Percentiles rank a stretch among this genome's conserved stretches.
These are phyloP conservation scores for Hemileccinum rubropunctum DNA, from an alignment of 768 basidiomycete species.

Conservation along the genomic window DNA sequence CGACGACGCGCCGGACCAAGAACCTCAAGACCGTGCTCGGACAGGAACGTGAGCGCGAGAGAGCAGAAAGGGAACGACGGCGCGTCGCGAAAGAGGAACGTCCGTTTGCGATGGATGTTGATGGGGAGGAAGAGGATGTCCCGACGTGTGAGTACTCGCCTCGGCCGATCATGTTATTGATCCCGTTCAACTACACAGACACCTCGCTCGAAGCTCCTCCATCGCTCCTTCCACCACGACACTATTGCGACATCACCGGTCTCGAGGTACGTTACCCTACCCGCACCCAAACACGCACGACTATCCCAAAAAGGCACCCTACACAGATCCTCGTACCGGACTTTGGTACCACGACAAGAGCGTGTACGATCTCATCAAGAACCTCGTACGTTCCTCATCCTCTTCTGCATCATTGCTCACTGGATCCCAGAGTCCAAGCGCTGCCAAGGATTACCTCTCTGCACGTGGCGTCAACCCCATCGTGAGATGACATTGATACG, in stretches of 20 bases:
- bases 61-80: constrained; percentile 59
- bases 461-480: constrained; percentile 51
- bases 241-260: constrained; percentile 86
- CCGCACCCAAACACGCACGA: too few relatives aligned
- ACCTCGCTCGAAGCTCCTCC: constrained; percentile 84
- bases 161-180: background rate
- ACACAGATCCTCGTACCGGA: constrained; percentile 78
- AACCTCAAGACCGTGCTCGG: constrained; percentile 76
- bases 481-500: constrained; percentile 38
- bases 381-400: constrained; percentile 47
- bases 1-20: constrained; percentile 62
- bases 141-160: constrained; percentile 78
- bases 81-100: constrained; percentile 48
- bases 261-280: constrained; percentile 51
- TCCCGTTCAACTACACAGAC: constrained; percentile 45
- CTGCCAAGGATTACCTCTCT: constrained; percentile 74
- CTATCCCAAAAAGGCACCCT: constrained; percentile 55
- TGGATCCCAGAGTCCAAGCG: constrained; percentile 53
- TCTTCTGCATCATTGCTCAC: background rate
- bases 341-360: constrained; percentile 84
- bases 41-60: constrained; percentile 77
- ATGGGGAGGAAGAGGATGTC: constrained; percentile 59
- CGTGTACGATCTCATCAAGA: constrained; percentile 80
- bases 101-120: constrained; percentile 50
- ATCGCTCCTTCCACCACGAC: constrained; percentile 69